phyloP scores from a whole-genome alignment of 1,284 basidiomycete genomes.

The Ustilago lituana region DNA sequence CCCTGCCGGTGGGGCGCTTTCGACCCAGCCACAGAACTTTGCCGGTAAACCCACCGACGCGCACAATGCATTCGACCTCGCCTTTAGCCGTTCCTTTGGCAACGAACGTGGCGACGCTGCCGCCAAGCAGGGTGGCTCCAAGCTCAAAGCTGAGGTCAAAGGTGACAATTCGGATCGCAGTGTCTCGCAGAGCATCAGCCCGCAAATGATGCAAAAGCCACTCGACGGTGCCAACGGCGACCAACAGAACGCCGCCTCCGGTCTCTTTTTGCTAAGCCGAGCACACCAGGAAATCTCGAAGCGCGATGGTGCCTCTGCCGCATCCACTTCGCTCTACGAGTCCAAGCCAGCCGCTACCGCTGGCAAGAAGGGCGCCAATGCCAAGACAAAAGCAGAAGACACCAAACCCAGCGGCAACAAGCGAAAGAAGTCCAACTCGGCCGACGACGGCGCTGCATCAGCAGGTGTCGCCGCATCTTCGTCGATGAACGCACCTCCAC shows the following conservation, averaged over 20 bases:
- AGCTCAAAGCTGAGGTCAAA: slow-evolving; percentile 39
- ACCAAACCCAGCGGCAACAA: slow-evolving; percentile 51
- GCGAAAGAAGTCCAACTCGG: slow-evolving; percentile 49
- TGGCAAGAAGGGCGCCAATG: slow-evolving; percentile 15
- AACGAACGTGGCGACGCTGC: slow-evolving; percentile 10
- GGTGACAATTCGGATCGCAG: slow-evolving; percentile 15
- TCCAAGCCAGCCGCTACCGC: slow-evolving; percentile 25
- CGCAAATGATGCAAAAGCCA: slow-evolving; percentile 45
- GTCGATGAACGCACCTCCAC: slow-evolving; percentile 20
- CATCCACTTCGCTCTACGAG: slow-evolving; percentile 38
- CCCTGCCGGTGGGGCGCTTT: slow-evolving; percentile 14
- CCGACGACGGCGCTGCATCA: slow-evolving; percentile 12
- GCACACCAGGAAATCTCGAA: slow-evolving; percentile 96
- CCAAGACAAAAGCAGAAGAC: slow-evolving; percentile 10
- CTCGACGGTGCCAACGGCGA: slow-evolving; percentile 25
- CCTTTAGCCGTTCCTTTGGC: slow-evolving; percentile 50
- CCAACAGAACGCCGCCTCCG: slow-evolving; percentile 68
- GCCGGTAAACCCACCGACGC: slow-evolving; percentile 30
- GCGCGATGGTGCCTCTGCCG: slow-evolving; percentile 74
- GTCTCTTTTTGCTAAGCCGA: slow-evolving; percentile 89
- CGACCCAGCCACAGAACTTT: slow-evolving; percentile 47
- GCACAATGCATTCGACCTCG: slow-evolving; percentile 52
- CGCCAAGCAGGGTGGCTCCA: slow-evolving; percentile 24
- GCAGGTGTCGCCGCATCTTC: background rate
- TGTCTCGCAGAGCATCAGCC: slow-evolving; percentile 37